Evolutionary conservation across 2,329 filamentous ascomycete genomes (phyloP).

Genomic region (Colletotrichum neosansevieriae): DNA sequence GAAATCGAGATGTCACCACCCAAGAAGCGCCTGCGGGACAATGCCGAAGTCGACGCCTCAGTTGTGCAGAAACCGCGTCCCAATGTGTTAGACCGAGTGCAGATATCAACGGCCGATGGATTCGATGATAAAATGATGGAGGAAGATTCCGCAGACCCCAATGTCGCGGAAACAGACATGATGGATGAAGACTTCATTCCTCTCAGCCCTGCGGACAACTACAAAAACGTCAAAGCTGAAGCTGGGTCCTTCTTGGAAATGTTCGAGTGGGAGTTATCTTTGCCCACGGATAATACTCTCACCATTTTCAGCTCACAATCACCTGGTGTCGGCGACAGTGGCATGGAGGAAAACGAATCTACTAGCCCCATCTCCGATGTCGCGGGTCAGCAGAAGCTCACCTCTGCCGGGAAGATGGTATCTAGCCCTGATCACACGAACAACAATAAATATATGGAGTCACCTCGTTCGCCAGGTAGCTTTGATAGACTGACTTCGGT

Average conservation of each 20-base stretch:
- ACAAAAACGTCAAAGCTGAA: not conserved
- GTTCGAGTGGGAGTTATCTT: slow-evolving; percentile 5
- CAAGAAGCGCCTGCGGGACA: not conserved
- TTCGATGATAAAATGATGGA: too few species aligned
- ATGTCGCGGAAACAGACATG: not conserved
- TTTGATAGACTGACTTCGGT: too few species aligned
- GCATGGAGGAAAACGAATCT: not conserved
- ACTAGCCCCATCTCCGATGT: not conserved
- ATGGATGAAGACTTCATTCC: slow-evolving; percentile 8
- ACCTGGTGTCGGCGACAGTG: not conserved
- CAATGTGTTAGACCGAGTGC: too few species aligned
- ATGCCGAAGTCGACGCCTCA: not conserved
- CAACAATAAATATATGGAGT: too few species aligned
- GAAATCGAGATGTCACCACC: not conserved
- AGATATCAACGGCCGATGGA: too few species aligned
- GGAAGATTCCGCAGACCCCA: not conserved
- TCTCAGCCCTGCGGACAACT: not conserved
- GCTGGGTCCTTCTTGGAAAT: slow-evolving; percentile 16
- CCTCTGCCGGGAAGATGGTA: not conserved
- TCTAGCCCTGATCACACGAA: not conserved
- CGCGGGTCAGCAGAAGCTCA: not conserved
- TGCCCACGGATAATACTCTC: too few species aligned
- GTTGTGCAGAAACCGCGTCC: too few species aligned
- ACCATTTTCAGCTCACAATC: too few species aligned
- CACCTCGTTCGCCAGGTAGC: too few species aligned